Evolutionary conservation across 2,329 filamentous ascomycete genomes (phyloP).

Genomic region (Apiospora sp.): DNA sequence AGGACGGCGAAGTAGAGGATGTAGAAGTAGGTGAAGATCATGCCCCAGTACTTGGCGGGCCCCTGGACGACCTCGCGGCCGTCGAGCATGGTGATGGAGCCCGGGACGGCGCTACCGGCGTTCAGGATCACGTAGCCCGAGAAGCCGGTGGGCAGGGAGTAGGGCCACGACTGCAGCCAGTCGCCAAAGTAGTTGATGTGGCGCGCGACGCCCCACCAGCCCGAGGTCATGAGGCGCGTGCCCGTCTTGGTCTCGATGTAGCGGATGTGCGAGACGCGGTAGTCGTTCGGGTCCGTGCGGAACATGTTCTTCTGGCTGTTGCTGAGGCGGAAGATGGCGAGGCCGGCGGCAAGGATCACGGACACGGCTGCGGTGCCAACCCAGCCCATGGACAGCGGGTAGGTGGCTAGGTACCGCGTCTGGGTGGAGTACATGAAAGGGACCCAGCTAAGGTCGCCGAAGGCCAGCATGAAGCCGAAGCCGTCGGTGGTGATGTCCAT

Average conservation of each 20-base stretch:
- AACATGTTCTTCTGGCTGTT: slow-evolving; percentile 97
- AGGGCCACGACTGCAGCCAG: slow-evolving; percentile 93
- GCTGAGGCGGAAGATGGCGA: slow-evolving; percentile 89
- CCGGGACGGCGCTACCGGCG: slow-evolving; percentile 57
- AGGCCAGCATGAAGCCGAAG: slow-evolving; percentile 93
- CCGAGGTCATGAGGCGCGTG: slow-evolving; percentile 80
- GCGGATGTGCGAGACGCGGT: slow-evolving; percentile 78
- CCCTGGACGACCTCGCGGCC: slow-evolving; percentile 74
- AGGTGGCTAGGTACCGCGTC: slow-evolving; percentile 81
- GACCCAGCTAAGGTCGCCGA: slow-evolving; percentile 92
- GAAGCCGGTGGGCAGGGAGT: slow-evolving; percentile 84
- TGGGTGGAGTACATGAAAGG: slow-evolving; percentile 90
- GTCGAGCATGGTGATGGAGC: slow-evolving; percentile 64
- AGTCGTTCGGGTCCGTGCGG: slow-evolving; percentile 85
- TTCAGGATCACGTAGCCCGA: slow-evolving; percentile 80
- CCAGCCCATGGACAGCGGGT: slow-evolving; percentile 81
- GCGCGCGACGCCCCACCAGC: slow-evolving; percentile 92
- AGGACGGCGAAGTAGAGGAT: slow-evolving; percentile 89
- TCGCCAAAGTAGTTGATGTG: slow-evolving; percentile 98
- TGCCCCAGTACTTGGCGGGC: slow-evolving; percentile 81
- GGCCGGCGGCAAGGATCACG: slow-evolving; percentile 75
- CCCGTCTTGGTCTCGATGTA: slow-evolving; percentile 87
- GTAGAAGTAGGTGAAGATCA: slow-evolving; percentile 93
- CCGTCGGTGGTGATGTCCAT: slow-evolving; percentile 95
- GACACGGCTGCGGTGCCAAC: slow-evolving; percentile 70